Evolutionary conservation across 345 rosid genomes (phyloP), one percentile per base, ranked within the genome.

Genomic region (Clausena lansium): DNA sequence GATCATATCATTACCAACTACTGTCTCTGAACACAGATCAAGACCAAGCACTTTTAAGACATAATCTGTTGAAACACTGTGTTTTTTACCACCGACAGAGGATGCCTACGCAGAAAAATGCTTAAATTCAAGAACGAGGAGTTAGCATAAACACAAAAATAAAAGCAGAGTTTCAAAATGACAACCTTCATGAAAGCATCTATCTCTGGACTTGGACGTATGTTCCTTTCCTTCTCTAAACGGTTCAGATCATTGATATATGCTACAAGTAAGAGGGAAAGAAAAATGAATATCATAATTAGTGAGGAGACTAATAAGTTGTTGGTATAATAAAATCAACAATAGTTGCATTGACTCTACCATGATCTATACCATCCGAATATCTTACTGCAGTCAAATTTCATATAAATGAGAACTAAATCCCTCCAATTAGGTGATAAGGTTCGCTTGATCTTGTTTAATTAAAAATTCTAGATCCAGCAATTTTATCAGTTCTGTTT

Each of bases 131-230:
- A 75, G 72, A 67, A 24, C 24, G 1, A 63, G 77, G 50, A 77
- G 24, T 45, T 38, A 52, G 65, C 11, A 20, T 22, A 35, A 70
- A 73, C 33, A 62, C n/a, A 8, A 27, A 11, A 63, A 41, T 1
- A 1, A 58, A 30, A 28, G 9, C 2, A 47, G 50, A 67, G 2
- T 67, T 32, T 36, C 67, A 45, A 45, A 84, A 70, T 65, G 70
- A 57, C 64, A 52, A 92, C 98, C 98, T 95, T 95, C 98, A 93
- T 95, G 71, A 92, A 95, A 79, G 98, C 98, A 81, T 95, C 98
- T 79, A 95, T 91, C 79, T 91, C 95, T 35, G 94, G 86, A 71
- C 85, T 85, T 10, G 98, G 98, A 50, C 86, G 90, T 71, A 95
- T 75, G 69, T 89, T 85, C 63, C 70, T 89, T 67, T 91, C 91